phyloP scores from a whole-genome alignment of 495 filamentous ascomycete species.

The Penicillium silybi region DNA sequence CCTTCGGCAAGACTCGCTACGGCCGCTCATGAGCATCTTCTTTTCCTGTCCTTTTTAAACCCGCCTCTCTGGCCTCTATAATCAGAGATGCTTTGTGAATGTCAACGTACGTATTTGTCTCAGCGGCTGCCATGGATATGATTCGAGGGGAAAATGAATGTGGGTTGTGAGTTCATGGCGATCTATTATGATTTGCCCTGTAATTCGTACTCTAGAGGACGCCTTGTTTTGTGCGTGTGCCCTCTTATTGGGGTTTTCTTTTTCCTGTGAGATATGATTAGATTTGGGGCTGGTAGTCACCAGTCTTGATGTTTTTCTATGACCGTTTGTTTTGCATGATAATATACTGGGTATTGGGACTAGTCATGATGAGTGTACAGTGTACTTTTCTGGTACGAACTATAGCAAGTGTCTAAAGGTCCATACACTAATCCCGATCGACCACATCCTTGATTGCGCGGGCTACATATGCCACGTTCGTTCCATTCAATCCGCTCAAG shows the following conservation, averaged over 20 bases:
- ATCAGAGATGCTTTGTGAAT: constrained; percentile 11
- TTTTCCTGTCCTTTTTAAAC: neutral
- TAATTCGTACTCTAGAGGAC: constrained; percentile 19
- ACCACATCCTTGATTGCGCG: constrained; percentile 10
- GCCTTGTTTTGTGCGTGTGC: constrained; percentile 1
- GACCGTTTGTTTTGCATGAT: neutral
- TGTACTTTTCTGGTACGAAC: neutral
- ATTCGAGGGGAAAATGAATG: constrained; percentile 7
- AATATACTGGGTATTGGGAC: neutral
- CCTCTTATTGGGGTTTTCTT: constrained; percentile 4
- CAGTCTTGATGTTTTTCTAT: constrained; percentile 14
- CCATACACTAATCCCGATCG: neutral
- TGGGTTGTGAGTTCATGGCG: constrained; percentile 11
- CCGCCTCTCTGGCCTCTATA: constrained; percentile 14
- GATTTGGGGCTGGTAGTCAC: constrained; percentile 16
- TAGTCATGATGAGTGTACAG: neutral
- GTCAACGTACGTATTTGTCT: constrained; percentile 17
- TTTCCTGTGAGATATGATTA: constrained; percentile 31
- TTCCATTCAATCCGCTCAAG: constrained; percentile 32
- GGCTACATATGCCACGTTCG: constrained; percentile 27
- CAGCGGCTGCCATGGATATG: constrained; percentile 15
- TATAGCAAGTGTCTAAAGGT: neutral
- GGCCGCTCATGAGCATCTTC: constrained; percentile 33
- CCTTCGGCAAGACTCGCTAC: constrained; percentile 87
- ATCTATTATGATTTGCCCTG: constrained; percentile 19